Conservation (phyloP, 2,329 filamentous ascomycete genomes). For the Emmonsiellopsis sp. region DNA sequence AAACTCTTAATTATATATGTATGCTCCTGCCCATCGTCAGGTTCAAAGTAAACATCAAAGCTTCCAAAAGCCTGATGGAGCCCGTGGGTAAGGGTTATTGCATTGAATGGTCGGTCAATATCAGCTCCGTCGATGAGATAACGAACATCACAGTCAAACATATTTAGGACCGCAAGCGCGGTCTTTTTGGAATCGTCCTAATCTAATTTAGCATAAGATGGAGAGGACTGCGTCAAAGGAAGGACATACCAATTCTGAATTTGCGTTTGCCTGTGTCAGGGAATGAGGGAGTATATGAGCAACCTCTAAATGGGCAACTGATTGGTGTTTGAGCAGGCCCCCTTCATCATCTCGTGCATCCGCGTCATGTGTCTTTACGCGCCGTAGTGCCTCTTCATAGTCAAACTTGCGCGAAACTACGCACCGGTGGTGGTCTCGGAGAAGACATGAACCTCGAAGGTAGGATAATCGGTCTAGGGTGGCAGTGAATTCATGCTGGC, state of each 20-base stretch:
- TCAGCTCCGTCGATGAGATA: slow-evolving; percentile 30
- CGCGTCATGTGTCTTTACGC: slow-evolving; percentile 2
- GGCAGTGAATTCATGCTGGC: slow-evolving; percentile 1
- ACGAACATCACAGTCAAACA: slow-evolving; percentile 30
- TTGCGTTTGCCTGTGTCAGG: slow-evolving; percentile 5
- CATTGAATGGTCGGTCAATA: slow-evolving; percentile 34
- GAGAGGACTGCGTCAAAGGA: neutral
- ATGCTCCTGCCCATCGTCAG: slow-evolving; percentile 9
- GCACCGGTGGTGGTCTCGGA: slow-evolving; percentile 12
- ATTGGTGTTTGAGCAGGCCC: slow-evolving; percentile 3
- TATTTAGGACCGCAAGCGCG: slow-evolving; percentile 31
- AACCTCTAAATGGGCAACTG: slow-evolving; percentile 9
- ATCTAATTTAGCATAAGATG: no score
- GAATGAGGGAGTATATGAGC: slow-evolving; percentile 14
- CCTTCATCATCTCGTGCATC: slow-evolving; percentile 12
- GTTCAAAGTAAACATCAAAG: slow-evolving; percentile 7
- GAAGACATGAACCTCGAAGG: slow-evolving; percentile 9
- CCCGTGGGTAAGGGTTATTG: slow-evolving; percentile 23
- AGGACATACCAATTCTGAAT: slow-evolving; percentile 9
- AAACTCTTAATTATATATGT: slow-evolving; percentile 21
- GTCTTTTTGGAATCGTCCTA: slow-evolving; percentile 22
- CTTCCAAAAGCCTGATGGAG: slow-evolving; percentile 23
- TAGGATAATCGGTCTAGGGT: slow-evolving; percentile 9
- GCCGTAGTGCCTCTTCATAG: slow-evolving; percentile 6
- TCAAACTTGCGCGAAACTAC: slow-evolving; percentile 12